Evolutionary conservation across 495 filamentous ascomycete species (phyloP), one percentile per base, ranked within the genome.

Genomic region (Aspergillus diversus): DNA sequence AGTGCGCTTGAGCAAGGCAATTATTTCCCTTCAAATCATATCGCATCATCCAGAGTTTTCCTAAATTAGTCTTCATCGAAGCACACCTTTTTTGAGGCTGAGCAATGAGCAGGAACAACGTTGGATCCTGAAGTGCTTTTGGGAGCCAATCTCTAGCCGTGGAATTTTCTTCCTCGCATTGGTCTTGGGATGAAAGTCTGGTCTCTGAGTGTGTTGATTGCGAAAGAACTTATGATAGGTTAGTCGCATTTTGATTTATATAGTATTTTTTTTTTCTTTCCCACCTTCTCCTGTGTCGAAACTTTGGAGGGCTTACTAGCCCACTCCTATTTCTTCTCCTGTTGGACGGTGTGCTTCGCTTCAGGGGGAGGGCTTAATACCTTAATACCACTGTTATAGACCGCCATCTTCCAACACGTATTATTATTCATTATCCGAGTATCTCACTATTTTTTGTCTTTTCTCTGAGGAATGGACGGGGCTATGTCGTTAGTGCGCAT

Each of bases 401-500:
- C 21, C 21, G 3, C 37, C 37, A 39, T 39, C 8, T 43, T 43
- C 39, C 39, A 43, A 12, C 21, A 27, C 39, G 39, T 43, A 11
- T 43, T 43, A 43, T 43, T 43, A 43, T 43, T 43, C 39, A 13
- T 43, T 43, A 43, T 43, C 39, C 39, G 39, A 43, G 39, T 3
- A 43, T 12, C 8, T 12, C 39, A 43, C 39, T 43, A 43, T 43
- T 11, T 43, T 43, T 43, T 43, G 39, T 15, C 39, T 12, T 43
- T 43, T 43, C n/a, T 43, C 17, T 54, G 50, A 54, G 17, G 8
- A 43, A 43, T 7, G 11, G n/a, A 39, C 39, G n/a, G 60, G 60
- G 43, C 60, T 63, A 54, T 42, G 43, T 33, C 16, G 16, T 54
- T 54, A 53, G 47, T 39, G 33, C 51, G 51, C n/a, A 15, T 17